phyloP scores from a whole-genome alignment of 2,329 filamentous ascomycete genomes.

The Colletotrichum trifolii region DNA sequence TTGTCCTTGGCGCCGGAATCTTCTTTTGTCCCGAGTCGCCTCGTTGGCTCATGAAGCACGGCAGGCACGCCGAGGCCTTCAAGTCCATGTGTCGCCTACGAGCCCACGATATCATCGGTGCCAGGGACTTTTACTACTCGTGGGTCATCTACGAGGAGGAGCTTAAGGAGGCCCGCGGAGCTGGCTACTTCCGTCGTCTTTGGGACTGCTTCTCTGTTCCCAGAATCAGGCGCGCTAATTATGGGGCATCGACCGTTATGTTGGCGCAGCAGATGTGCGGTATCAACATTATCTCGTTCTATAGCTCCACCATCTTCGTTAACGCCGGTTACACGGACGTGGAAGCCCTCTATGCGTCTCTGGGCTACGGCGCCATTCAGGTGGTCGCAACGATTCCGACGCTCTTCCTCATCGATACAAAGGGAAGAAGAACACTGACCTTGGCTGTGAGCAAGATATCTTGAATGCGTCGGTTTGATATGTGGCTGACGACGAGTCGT shows the following conservation, averaged over 20 bases:
- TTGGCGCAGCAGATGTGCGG: constrained; percentile 77
- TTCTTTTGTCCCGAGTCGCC: constrained; percentile 60
- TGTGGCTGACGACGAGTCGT: background rate
- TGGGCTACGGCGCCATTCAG: constrained; percentile 63
- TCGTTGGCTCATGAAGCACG: constrained; percentile 62
- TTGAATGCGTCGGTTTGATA: too few relatives aligned
- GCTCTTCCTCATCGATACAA: constrained; percentile 66
- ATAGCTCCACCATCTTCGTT: constrained; percentile 73
- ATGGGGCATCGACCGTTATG: constrained; percentile 84
- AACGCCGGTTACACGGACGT: constrained; percentile 66
- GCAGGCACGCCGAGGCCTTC: constrained; percentile 67
- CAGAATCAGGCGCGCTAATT: constrained; percentile 75
- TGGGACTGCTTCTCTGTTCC: constrained; percentile 75
- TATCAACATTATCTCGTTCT: constrained; percentile 81
- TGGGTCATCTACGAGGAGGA: constrained; percentile 51
- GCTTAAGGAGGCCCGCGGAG: constrained; percentile 42
- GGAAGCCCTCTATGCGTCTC: constrained; percentile 61
- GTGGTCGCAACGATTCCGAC: constrained; percentile 53
- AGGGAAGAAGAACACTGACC: constrained; percentile 44
- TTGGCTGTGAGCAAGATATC: background rate
- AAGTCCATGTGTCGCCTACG: constrained; percentile 59
- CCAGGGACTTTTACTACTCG: constrained; percentile 57
- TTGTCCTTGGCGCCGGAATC: constrained; percentile 67
- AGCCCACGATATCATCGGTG: constrained; percentile 43
- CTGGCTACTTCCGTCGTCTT: constrained; percentile 46